Percentiles rank a stretch among this genome's conserved stretches.
These are phyloP conservation scores for Metschnikowia drakensbergensis DNA, from an alignment of 805 yeast species.

Conservation along the genomic window DNA sequence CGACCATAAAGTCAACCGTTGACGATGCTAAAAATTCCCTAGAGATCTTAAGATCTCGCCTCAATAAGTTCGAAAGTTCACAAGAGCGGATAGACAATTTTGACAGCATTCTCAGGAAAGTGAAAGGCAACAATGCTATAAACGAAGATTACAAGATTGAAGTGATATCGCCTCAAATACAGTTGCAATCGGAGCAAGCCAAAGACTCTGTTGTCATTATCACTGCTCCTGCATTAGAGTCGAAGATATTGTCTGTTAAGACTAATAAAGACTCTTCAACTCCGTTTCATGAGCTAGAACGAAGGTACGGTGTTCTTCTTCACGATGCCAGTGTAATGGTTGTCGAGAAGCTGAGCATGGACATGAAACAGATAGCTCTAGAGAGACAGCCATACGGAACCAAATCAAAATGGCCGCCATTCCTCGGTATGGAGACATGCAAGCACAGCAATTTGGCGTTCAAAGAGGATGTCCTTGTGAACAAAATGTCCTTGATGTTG, in stretches of 20 bases:
- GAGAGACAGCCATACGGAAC: slow-evolving; percentile 61
- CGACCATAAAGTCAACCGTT: slow-evolving; percentile 8
- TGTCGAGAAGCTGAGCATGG: slow-evolving; percentile 47
- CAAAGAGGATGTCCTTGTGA: slow-evolving; percentile 51
- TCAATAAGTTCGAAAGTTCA: slow-evolving; percentile 10
- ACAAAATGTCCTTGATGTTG: slow-evolving; percentile 59
- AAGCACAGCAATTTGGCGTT: slow-evolving; percentile 45
- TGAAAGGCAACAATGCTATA: slow-evolving; percentile 21
- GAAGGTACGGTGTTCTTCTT: slow-evolving; percentile 65
- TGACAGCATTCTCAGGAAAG: slow-evolving; percentile 27
- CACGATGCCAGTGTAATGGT: slow-evolving; percentile 71
- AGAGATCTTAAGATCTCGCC: neutral
- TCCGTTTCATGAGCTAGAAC: slow-evolving; percentile 45
- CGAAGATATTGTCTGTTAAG: slow-evolving; percentile 63
- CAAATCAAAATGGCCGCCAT: slow-evolving; percentile 75
- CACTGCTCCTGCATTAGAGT: slow-evolving; percentile 68
- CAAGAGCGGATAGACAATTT: slow-evolving; percentile 28
- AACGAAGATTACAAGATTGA: slow-evolving; percentile 40
- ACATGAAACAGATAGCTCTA: slow-evolving; percentile 35
- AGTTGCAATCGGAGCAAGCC: slow-evolving; percentile 35
- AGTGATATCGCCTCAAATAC: slow-evolving; percentile 43
- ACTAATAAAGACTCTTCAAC: slow-evolving; percentile 29
- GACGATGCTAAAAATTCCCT: neutral
- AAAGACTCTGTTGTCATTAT: slow-evolving; percentile 59
- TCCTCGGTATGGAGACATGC: slow-evolving; percentile 73